These are phyloP conservation scores for Metschnikowia shivogae DNA, from an alignment of 805 yeast genomes.

Conservation along the genomic window DNA sequence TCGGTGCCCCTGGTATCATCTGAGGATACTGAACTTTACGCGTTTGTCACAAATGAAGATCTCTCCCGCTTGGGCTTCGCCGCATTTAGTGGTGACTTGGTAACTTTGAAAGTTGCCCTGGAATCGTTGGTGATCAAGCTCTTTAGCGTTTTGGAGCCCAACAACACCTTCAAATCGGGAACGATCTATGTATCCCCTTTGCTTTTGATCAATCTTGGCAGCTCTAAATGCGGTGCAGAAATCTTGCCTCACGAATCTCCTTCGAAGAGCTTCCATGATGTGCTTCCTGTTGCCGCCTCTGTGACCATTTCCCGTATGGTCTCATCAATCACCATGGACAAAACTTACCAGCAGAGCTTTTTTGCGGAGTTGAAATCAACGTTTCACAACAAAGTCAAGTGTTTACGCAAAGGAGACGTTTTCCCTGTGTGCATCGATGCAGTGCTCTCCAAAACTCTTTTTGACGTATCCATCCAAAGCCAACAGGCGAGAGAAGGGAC, in stretches of 20 bases:
- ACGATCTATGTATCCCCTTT: slow-evolving; percentile 61
- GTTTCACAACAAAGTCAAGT: slow-evolving; percentile 55
- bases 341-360: slow-evolving; percentile 56
- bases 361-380: slow-evolving; percentile 55
- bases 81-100: slow-evolving; percentile 65
- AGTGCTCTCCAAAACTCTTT: slow-evolving; percentile 54
- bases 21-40: slow-evolving; percentile 39
- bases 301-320: slow-evolving; percentile 65
- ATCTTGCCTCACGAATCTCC: slow-evolving; percentile 17
- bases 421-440: slow-evolving; percentile 79
- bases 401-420: slow-evolving; percentile 61
- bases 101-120: slow-evolving; percentile 26
- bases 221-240: slow-evolving; percentile 14
- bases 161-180: slow-evolving; percentile 32
- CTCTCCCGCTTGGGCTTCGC: slow-evolving; percentile 52
- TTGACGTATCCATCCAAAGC: slow-evolving; percentile 14
- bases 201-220: slow-evolving; percentile 45
- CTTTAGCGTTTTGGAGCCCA: slow-evolving; percentile 65
- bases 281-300: slow-evolving; percentile 52
- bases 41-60: slow-evolving; percentile 43
- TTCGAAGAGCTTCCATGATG: slow-evolving; percentile 19
- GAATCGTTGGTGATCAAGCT: slow-evolving; percentile 33
- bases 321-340: slow-evolving; percentile 65
- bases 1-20: slow-evolving; percentile 19
- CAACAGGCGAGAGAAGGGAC: slow-evolving; percentile 18